Evolutionary conservation across 352 stramenopile genomes (phyloP).

Genomic region (Phytopythium sindhum): DNA sequence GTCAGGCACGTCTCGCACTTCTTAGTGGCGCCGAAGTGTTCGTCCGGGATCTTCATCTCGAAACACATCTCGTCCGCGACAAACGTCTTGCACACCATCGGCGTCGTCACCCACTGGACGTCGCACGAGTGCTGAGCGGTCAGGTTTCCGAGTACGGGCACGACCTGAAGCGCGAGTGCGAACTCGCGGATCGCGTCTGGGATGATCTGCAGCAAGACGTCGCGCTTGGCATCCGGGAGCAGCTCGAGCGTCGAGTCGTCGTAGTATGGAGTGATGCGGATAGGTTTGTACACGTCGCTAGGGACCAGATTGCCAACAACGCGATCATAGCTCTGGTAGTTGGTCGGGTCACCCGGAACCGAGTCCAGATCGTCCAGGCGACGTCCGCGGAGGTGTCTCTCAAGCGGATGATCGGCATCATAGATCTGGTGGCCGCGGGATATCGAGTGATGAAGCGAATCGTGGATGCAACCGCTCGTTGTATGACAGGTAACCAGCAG

Average conservation of each 20-base stretch:
- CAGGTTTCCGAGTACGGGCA: constrained; percentile 63
- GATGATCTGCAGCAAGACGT: constrained; percentile 54
- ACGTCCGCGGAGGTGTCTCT: constrained; percentile 8
- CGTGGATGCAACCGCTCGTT: constrained; percentile 24
- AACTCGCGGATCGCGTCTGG: constrained; percentile 67
- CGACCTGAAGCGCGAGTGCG: constrained; percentile 40
- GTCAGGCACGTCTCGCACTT: constrained; percentile 44
- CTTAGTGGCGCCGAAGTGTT: constrained; percentile 53
- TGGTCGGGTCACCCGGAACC: constrained; percentile 12
- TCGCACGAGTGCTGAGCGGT: constrained; percentile 58
- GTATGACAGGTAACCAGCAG: neutral
- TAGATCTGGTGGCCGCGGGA: constrained; percentile 21
- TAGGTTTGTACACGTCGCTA: constrained; percentile 33
- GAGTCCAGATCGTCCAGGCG: constrained; percentile 1
- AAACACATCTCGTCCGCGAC: constrained; percentile 52
- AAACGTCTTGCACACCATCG: constrained; percentile 52
- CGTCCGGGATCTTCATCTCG: constrained; percentile 65
- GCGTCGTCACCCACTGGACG: constrained; percentile 50
- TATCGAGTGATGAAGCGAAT: constrained; percentile 24
- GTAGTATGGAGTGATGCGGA: constrained; percentile 74
- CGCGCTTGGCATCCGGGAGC: constrained; percentile 36
- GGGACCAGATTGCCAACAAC: constrained; percentile 21
- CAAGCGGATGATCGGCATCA: constrained; percentile 21
- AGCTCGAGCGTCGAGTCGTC: constrained; percentile 47
- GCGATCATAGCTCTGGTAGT: constrained; percentile 40